Conservation (phyloP, 1,284 basidiomycete species). For the Agroathelia rolfsii region DNA sequence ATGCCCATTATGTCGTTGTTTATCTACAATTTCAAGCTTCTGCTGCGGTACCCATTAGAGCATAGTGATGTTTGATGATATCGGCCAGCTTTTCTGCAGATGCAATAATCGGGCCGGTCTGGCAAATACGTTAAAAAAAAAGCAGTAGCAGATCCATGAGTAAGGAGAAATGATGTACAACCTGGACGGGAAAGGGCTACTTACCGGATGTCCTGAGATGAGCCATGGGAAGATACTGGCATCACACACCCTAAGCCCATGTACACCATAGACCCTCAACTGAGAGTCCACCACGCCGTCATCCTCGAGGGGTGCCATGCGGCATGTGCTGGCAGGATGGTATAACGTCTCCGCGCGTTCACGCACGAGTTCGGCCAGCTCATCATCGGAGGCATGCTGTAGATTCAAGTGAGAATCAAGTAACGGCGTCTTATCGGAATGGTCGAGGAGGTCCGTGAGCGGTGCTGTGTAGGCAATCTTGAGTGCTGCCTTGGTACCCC, state of each 20-base stretch:
- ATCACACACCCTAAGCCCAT: slow-evolving; percentile 25
- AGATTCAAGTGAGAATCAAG: too few relatives aligned
- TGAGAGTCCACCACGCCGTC: slow-evolving; percentile 30
- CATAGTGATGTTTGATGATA: slow-evolving; percentile 33
- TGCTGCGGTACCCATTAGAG: too few relatives aligned
- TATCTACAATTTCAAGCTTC: too few relatives aligned
- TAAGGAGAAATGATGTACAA: too few relatives aligned
- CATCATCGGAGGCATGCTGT: too few relatives aligned
- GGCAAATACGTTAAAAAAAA: too few relatives aligned
- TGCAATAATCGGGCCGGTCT: slow-evolving; percentile 51
- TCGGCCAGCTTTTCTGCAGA: slow-evolving; percentile 58
- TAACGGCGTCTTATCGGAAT: slow-evolving; percentile 14
- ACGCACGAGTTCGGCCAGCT: slow-evolving; percentile 18
- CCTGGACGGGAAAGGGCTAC: too few relatives aligned
- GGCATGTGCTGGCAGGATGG: slow-evolving; percentile 22
- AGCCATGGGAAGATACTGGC: slow-evolving; percentile 23
- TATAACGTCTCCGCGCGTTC: slow-evolving; percentile 12
- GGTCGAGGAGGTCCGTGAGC: slow-evolving; percentile 36
- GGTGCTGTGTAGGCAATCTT: slow-evolving; percentile 42
- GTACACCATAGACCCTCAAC: slow-evolving; percentile 28
- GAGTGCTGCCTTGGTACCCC: slow-evolving; percentile 39
- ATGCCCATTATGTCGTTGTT: too few relatives aligned
- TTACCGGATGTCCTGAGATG: slow-evolving; percentile 19
- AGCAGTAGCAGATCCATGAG: too few relatives aligned
- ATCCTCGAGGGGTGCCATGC: slow-evolving; percentile 20